These are phyloP conservation scores for Aureobasidium lini DNA, from an alignment of 2,329 filamentous ascomycete genomes.

Conservation along the genomic window DNA sequence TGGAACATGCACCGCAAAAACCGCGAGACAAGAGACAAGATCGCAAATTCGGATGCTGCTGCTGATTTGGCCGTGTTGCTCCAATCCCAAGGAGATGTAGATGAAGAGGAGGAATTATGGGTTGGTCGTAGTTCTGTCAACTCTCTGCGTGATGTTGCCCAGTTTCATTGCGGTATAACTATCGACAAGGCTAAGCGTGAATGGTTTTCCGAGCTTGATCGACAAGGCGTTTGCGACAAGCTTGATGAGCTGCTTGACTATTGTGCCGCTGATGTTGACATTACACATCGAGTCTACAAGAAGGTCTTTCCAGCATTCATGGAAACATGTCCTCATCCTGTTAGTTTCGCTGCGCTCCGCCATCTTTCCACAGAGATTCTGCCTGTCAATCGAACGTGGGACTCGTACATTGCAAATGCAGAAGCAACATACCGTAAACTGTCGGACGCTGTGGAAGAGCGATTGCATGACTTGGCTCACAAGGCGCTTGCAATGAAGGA, in stretches of 20 bases:
- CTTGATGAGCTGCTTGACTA: slow-evolving; percentile 84
- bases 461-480: slow-evolving; percentile 65
- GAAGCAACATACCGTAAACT: slow-evolving; percentile 77
- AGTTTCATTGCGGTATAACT: slow-evolving; percentile 86
- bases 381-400: slow-evolving; percentile 82
- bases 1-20: slow-evolving; percentile 98
- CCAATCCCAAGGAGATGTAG: slow-evolving; percentile 50
- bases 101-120: slow-evolving; percentile 94
- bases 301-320: slow-evolving; percentile 88
- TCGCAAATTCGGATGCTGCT: slow-evolving; percentile 63
- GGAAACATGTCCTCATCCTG: slow-evolving; percentile 85
- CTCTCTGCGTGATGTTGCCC: slow-evolving; percentile 87
- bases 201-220: slow-evolving; percentile 75
- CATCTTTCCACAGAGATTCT: slow-evolving; percentile 92
- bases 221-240: slow-evolving; percentile 59
- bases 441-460: slow-evolving; percentile 67
- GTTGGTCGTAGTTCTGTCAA: slow-evolving; percentile 91
- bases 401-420: slow-evolving; percentile 72
- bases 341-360: slow-evolving; percentile 88
- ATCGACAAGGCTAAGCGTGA: slow-evolving; percentile 87
- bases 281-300: slow-evolving; percentile 91
- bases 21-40: slow-evolving; percentile 71
- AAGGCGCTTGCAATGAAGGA: slow-evolving; percentile 69
- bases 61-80: slow-evolving; percentile 65
- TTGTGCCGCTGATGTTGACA: slow-evolving; percentile 85